Evolutionary conservation across 129 eudicot species (phyloP), one percentile per base, ranked within the genome.

Genomic region (Oenanthe sinensis): DNA sequence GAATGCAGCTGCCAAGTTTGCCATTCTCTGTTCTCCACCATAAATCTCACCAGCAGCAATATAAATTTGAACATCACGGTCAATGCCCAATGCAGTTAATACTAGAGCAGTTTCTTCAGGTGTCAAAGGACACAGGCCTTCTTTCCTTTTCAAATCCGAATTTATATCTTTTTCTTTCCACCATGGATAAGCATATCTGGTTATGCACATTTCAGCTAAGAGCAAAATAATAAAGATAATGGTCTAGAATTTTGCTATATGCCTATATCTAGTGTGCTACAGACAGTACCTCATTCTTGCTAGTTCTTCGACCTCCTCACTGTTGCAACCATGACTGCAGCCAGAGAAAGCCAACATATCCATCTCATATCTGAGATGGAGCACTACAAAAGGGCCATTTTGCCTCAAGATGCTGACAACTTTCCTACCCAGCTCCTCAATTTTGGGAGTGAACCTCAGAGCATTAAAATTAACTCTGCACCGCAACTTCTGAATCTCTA

Each of bases 331-430:
- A 47, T 84, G 71, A 30, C 73, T 79, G 47, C 86, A 84, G 26
- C 86, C 86, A 44, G 86, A 79, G 68, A 79, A 83, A 11, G 86
- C 86, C 67, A 83, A 43, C 83, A 83, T 83, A 73, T 83, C 86
- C 80, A 74, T 83, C 70, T 83, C 86, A 55, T 79, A 83, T 48
- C 86, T 79, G 44, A 83, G 75, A 63, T 83, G 86, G 40, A 83
- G 86, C 13, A 76, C 83, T 15, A 83, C 55, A 69, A 74, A 83
- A 28, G 80, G 86, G 28, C 77, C 86, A 12, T 65, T 79, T 50
- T 75, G 40, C 76, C 77, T 75, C 4, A 83, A 73, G 26, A 69
- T 75, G 17, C 72, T 24, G 24, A 83, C 79, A 42, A 83, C n/a
- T 52, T 55, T 83, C 46, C 49, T 79, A 12, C 83, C 86, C 46